Conservation (phyloP, 495 filamentous ascomycete species). For the Umbilicaria muhlenbergii region DNA sequence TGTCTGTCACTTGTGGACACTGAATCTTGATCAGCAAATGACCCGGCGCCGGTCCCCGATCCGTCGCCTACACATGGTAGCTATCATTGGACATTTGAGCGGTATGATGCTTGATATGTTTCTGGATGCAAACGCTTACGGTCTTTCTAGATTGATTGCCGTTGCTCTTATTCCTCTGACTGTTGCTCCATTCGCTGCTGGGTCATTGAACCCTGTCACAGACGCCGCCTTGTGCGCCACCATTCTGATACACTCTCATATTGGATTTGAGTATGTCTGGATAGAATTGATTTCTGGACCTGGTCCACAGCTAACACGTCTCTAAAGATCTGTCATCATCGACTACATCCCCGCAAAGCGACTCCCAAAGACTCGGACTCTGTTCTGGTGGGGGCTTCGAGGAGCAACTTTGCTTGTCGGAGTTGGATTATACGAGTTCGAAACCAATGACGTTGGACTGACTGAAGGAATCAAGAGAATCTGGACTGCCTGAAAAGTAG, state of each 20-base stretch:
- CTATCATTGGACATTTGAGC: constrained; percentile 98
- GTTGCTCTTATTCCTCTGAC: constrained; percentile 71
- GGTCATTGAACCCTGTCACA: constrained; percentile 73
- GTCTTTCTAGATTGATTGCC: constrained; percentile 41
- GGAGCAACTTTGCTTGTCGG: constrained; percentile 64
- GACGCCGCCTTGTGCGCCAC: constrained; percentile 75
- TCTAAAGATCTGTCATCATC: constrained; percentile 50
- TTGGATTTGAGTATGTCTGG: constrained; percentile 65
- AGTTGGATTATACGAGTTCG: constrained; percentile 89
- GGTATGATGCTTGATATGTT: constrained; percentile 25
- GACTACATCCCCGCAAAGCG: constrained; percentile 74
- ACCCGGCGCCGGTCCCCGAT: constrained; percentile 60
- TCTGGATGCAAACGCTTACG: constrained; percentile 2
- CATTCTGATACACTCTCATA: constrained; percentile 81
- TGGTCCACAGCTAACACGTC: constrained; percentile 7
- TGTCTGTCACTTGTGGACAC: constrained; percentile 9
- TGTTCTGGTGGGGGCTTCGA: constrained; percentile 63
- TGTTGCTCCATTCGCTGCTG: constrained; percentile 80
- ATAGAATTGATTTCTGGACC: not conserved
- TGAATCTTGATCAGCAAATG: constrained; percentile 51
- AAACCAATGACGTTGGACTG: constrained; percentile 96
- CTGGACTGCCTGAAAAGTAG: constrained; percentile 44
- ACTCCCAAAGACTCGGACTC: constrained; percentile 46
- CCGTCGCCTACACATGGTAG: constrained; percentile 66
- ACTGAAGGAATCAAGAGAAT: constrained; percentile 76